Evolutionary conservation across 2,329 filamentous ascomycete species (phyloP).

Genomic region (Penicillium sp.): DNA sequence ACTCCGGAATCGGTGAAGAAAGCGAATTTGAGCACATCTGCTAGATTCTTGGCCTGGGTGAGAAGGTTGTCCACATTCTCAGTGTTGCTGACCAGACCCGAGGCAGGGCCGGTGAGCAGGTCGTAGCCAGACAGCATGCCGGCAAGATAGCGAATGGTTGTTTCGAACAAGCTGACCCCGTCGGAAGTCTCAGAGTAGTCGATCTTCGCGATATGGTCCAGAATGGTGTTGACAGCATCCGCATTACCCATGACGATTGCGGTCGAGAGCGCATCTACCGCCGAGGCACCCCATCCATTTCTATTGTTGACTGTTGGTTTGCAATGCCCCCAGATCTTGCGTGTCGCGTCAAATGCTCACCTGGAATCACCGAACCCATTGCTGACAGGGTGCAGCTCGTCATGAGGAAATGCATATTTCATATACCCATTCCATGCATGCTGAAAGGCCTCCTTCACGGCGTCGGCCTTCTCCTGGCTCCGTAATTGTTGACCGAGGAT

Average conservation of each 20-base stretch:
- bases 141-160: constrained; percentile 82
- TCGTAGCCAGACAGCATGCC: constrained; percentile 71
- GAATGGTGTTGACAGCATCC: constrained; percentile 66
- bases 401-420: constrained; percentile 71
- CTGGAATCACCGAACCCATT: constrained; percentile 67
- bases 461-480: constrained; percentile 47
- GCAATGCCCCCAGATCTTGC: background rate
- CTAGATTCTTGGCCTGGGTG: constrained; percentile 65
- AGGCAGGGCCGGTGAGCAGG: constrained; percentile 66
- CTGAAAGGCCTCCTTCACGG: constrained; percentile 67
- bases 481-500: constrained; percentile 8
- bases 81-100: constrained; percentile 48
- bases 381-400: constrained; percentile 68
- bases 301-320: constrained; percentile 43
- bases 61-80: constrained; percentile 60
- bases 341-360: constrained; percentile 43
- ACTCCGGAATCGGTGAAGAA: constrained; percentile 76
- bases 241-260: constrained; percentile 72
- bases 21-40: constrained; percentile 70
- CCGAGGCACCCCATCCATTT: constrained; percentile 81
- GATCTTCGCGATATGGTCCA: constrained; percentile 68
- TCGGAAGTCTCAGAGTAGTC: constrained; percentile 64
- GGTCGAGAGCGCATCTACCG: constrained; percentile 76
- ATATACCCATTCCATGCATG: constrained; percentile 72
- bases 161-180: constrained; percentile 78